Base-by-base conservation (phyloP, 1,284 basidiomycete species). In the Apiotrichum veenhuisii region DNA sequence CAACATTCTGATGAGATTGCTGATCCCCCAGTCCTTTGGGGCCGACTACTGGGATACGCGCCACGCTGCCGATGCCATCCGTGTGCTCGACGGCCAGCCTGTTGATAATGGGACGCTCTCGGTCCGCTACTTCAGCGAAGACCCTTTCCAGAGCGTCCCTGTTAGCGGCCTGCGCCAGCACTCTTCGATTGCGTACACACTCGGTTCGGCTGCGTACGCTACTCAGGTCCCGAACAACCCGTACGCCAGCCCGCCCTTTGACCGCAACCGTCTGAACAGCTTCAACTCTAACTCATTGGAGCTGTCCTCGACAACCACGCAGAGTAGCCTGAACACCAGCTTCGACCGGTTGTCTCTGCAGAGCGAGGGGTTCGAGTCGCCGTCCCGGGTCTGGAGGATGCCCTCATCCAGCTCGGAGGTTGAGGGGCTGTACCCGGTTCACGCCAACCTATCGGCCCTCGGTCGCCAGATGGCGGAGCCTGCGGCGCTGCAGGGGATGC, bases 11-110 rank as follows among this genome's bases (percentile, higher is more conserved):
- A 33, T 7, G 20, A 9, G 36, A 45, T 25, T 50, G 33, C 45
- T 38, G 17, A 52, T 22, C 5, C 3, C 5, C 15, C 26, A 74
- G 72, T 43, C 49, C 1, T 76, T 69, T 58, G 55, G 65, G 10
- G 72, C 65, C n/a, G 69, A 73, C 23, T 76, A 60, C 52, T 73
- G 54, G 51, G 73, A 76, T 51, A 63, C 69, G 4, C 68, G 73
- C 5, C 45, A 61, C 15, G 73, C 74, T 1, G 46, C 58, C 3
- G 43, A 59, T 20, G 68, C 67, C 15, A 56, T 69, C 46, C 41
- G 37, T 3, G 26, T 47, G 0, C 68, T 73, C n/a, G 42, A 70
- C 48, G 52, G 54, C 25, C 57, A 59, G 25, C 55, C 22, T 4
- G 40, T 67, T 15, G 58, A 52, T 3, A 49, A 58, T 22, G 62